phyloP scores from a whole-genome alignment of 2,329 filamentous ascomycete species.

The Trichoderma sp. region DNA sequence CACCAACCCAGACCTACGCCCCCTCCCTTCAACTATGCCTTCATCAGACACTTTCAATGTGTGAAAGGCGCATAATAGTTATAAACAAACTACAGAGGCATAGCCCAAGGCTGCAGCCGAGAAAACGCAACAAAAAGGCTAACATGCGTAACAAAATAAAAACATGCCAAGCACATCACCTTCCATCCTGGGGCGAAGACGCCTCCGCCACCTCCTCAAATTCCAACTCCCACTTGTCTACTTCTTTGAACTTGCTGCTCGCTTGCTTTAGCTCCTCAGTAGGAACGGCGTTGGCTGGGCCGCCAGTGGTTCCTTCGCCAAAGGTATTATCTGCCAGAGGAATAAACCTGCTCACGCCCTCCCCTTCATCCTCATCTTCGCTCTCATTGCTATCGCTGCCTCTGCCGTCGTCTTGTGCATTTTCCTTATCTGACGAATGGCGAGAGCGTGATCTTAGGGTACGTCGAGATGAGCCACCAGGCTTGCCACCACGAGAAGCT shows the following conservation, averaged over 20 bases:
- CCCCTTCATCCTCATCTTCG: slow-evolving; percentile 38
- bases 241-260: slow-evolving; percentile 65
- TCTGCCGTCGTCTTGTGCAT: slow-evolving; percentile 43
- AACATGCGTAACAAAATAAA: neutral
- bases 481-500: slow-evolving; percentile 31
- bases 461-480: slow-evolving; percentile 29
- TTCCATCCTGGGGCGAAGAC: slow-evolving; percentile 54
- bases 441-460: slow-evolving; percentile 52
- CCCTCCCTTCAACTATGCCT: neutral
- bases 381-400: slow-evolving; percentile 37
- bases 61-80: neutral
- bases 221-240: slow-evolving; percentile 68
- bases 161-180: slow-evolving; percentile 35
- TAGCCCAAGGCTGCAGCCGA: neutral
- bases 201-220: slow-evolving; percentile 64
- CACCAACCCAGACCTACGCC: slow-evolving; percentile 2
- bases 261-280: slow-evolving; percentile 60
- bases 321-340: slow-evolving; percentile 50
- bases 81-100: neutral
- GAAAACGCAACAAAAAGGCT: neutral
- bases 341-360: slow-evolving; percentile 43
- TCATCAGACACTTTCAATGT: neutral
- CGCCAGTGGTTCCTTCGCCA: slow-evolving; percentile 33
- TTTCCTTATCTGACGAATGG: slow-evolving; percentile 60
- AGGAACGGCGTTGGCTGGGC: slow-evolving; percentile 41